Conservation (phyloP, 768 basidiomycete species). For the Suillus spraguei region DNA sequence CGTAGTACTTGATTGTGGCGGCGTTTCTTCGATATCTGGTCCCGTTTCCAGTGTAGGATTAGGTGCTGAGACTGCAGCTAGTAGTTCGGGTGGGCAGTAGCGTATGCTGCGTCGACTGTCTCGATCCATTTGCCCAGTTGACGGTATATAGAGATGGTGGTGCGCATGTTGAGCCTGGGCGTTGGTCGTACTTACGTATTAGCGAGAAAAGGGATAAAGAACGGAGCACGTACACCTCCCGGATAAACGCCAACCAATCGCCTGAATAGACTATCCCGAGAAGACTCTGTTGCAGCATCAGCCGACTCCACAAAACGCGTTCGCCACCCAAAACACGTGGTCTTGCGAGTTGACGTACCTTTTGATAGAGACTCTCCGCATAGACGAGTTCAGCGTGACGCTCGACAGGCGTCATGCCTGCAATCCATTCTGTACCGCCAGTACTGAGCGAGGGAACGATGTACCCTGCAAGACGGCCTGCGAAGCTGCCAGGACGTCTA, state of each 20-base stretch:
- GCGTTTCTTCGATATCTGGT: neutral
- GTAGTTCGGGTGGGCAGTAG: constrained; percentile 33
- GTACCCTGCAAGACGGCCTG: constrained; percentile 62
- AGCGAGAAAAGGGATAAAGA: constrained; percentile 9
- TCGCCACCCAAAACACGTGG: constrained; percentile 42
- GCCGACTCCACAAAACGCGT: neutral
- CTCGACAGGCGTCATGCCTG: constrained; percentile 77
- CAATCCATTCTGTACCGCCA: constrained; percentile 60
- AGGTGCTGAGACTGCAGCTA: neutral
- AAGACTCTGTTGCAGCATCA: constrained; percentile 52
- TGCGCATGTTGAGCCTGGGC: constrained; percentile 85
- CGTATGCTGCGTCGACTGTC: constrained; percentile 57
- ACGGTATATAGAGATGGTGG: constrained; percentile 81
- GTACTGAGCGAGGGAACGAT: constrained; percentile 60
- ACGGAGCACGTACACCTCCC: constrained; percentile 72
- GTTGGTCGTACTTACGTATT: neutral
- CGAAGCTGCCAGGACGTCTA: constrained; percentile 68
- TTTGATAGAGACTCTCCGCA: constrained; percentile 80
- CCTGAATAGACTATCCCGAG: constrained; percentile 90
- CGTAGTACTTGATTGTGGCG: neutral
- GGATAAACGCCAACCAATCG: constrained; percentile 92
- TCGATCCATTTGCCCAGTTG: constrained; percentile 79
- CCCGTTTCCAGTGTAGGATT: neutral
- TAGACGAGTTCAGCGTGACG: constrained; percentile 91
- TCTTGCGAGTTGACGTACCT: constrained; percentile 34